Base-by-base conservation (phyloP, 2,329 filamentous ascomycete genomes). In the Hymenoscyphus scutula region DNA sequence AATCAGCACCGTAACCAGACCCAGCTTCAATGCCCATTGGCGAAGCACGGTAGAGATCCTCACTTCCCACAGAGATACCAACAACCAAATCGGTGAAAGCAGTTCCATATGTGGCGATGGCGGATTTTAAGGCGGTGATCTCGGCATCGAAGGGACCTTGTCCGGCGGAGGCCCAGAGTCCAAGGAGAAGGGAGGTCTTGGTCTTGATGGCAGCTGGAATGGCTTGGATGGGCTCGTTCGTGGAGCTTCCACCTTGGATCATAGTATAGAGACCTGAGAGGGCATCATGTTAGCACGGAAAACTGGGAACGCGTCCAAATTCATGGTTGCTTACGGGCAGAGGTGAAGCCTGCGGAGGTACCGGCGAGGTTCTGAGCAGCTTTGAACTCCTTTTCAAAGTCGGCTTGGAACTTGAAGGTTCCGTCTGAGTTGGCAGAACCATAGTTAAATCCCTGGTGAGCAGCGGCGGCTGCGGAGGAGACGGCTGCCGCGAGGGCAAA, bases 51-150 rank as follows among this genome's bases (percentile, higher is more conserved):
- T 95, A 95, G 53, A 95, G 82, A 75, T 97, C 92, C 81, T 97
- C 92, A 68, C 84, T 90, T 65, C 92, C 92, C 59, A 96, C 86
- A 0, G 91, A 93, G 77, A 96, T 94, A 75, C 91, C 92, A 62
- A 86, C 88, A 53, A 96, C 86, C 19, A 89, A 79, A 61, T 81
- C 79, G 45, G 82, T 82, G 70, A 96, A 86, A 56, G 81, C 78
- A 10, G 78, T 76, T 62, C 90, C 91, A 74, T 92, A 92, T 72
- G 86, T 80, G 56, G 76, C 68, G 67, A 93, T 89, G 68, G 91
- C 90, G 53, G 80, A 77, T 74, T 84, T 84, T 56, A 97, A 81
- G 15, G 92, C 91, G 2, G 80, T 74, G 56, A 96, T 78, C 78
- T 97, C 92, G 74, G 91, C 90, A 74, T 82, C 77, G 75, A 96